These are phyloP conservation scores for Mortierella antarctica DNA, from an alignment of 192 early-diverging fungal genomes.

Conservation along the genomic window DNA sequence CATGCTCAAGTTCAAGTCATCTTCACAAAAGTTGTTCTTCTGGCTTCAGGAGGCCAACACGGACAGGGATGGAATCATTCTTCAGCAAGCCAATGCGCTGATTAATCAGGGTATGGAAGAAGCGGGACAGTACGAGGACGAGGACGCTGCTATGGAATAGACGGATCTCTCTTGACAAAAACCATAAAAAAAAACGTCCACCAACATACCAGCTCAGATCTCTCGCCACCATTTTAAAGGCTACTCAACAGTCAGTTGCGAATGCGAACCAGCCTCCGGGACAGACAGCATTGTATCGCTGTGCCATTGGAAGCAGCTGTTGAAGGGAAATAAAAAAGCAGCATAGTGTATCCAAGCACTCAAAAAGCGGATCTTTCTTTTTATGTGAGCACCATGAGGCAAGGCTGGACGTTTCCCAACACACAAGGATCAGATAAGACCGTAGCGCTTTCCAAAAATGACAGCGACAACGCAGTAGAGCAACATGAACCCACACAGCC, in stretches of 20 bases:
- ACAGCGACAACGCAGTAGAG: constrained; percentile 31
- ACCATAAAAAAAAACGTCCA: constrained; percentile 5
- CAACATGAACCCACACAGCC: constrained; percentile 16
- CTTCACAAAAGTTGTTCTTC: constrained; percentile 81
- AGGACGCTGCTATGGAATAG: constrained; percentile 31
- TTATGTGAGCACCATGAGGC: not conserved
- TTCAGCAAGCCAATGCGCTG: constrained; percentile 65
- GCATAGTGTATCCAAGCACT: not conserved
- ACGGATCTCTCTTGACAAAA: not conserved
- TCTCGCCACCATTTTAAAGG: too few species aligned
- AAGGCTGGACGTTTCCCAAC: not conserved
- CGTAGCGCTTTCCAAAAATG: constrained; percentile 38
- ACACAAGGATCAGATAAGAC: constrained; percentile 21
- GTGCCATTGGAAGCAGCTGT: too few species aligned
- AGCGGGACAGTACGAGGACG: constrained; percentile 32
- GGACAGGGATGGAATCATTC: constrained; percentile 67
- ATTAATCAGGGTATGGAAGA: constrained; percentile 58
- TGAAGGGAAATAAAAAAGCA: too few species aligned
- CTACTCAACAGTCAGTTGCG: too few species aligned
- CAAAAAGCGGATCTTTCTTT: not conserved
- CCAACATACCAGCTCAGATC: not conserved
- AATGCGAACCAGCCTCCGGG: too few species aligned
- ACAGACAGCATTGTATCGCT: too few species aligned
- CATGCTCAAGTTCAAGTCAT: constrained; percentile 85
- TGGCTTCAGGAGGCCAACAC: constrained; percentile 83